These are phyloP conservation scores for Raddia guianensis DNA, from an alignment of 176 grass and related monocot species.

Conservation along the genomic window DNA sequence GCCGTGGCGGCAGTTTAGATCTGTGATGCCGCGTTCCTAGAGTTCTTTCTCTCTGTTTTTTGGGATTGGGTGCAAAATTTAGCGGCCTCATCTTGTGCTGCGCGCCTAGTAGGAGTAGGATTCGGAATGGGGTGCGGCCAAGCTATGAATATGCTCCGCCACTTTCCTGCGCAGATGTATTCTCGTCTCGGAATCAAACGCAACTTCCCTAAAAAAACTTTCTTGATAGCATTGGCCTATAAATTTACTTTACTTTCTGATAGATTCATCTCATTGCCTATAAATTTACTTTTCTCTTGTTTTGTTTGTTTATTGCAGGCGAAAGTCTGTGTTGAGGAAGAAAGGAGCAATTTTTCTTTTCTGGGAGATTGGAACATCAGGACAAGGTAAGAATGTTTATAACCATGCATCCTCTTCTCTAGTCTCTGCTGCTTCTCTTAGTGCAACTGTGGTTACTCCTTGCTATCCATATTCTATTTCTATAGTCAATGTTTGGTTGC, in stretches of 20 bases:
- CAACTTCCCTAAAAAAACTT: background rate
- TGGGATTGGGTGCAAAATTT: background rate
- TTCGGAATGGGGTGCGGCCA: background rate
- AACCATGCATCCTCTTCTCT: background rate
- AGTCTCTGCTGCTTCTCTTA: background rate
- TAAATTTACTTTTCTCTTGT: too few species aligned
- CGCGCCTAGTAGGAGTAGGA: background rate
- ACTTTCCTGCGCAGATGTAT: background rate
- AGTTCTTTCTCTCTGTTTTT: background rate
- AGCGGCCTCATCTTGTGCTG: background rate
- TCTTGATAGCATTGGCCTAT: background rate
- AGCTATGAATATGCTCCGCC: background rate
- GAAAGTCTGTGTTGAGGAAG: background rate
- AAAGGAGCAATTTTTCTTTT: background rate
- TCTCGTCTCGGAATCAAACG: background rate
- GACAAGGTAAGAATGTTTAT: constrained; percentile 60
- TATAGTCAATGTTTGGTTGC: background rate
- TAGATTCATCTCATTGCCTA: too few species aligned
- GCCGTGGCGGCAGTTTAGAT: constrained; percentile 3
- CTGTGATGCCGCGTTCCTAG: background rate
- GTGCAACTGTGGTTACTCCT: background rate
- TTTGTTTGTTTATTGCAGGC: background rate
- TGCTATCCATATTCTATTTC: too few species aligned
- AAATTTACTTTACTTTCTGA: background rate
- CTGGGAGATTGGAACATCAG: background rate